A percentile compares a stretch with the other conserved stretches of the same genome.
These are phyloP conservation scores for Salix caprea DNA, from an alignment of 345 rosid genomes.

Conservation along the genomic window DNA sequence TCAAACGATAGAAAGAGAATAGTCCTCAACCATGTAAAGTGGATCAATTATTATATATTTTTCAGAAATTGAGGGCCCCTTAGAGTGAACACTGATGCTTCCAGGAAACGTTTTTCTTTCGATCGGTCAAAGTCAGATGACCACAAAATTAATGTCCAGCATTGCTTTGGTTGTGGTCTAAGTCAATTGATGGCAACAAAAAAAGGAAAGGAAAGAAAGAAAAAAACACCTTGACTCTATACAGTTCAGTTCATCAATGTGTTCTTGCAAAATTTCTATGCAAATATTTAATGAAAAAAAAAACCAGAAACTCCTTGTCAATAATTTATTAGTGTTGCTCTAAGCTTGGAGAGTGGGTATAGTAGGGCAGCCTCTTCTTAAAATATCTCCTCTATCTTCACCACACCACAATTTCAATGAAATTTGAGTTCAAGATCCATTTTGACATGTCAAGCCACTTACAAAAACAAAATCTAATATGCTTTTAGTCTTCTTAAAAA, in stretches of 20 bases:
- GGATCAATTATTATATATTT: neutral
- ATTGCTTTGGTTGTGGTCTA: neutral
- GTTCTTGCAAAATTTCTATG: neutral
- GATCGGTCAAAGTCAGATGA: slow-evolving; percentile 6
- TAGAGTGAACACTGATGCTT: neutral
- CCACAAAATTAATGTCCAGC: neutral
- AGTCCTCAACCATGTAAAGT: neutral
- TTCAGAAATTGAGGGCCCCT: neutral
- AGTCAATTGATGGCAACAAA: neutral
- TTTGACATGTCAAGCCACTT: neutral
- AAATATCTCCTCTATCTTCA: neutral
- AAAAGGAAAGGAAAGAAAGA: neutral
- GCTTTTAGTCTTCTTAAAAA: too few species aligned
- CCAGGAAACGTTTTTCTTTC: neutral
- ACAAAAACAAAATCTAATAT: too few species aligned
- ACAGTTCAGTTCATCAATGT: neutral
- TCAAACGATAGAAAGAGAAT: neutral
- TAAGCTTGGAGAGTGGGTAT: neutral
- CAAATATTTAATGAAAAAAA: neutral
- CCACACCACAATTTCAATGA: neutral
- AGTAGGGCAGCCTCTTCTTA: neutral
- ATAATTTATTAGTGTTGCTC: neutral
- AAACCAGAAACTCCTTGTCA: neutral
- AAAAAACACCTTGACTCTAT: neutral
- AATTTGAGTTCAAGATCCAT: neutral